Evolutionary conservation across 768 basidiomycete genomes (phyloP), one percentile per base, ranked within the genome.

Genomic region (Omphalotus guepiniiformis): DNA sequence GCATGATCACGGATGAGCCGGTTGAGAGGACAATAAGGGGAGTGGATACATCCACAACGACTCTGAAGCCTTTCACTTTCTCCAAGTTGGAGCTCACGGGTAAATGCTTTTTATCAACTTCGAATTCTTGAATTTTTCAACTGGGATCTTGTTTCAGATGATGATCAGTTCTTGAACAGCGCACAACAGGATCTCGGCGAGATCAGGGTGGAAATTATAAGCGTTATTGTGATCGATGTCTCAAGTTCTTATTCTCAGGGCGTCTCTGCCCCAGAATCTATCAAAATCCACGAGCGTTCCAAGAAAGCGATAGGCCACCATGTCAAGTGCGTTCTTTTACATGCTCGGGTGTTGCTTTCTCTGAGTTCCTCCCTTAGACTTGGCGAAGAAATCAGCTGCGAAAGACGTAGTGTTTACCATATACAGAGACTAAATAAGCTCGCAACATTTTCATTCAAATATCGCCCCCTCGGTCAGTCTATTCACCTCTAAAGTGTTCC

Each of bases 271-370:
- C n/a, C n/a, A n/a, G n/a, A n/a, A 3, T 13, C 35, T 44, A 34
- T 29, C 2, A 44, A 44, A 7, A 18, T 44, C 19, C 42, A 44
- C 16, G 42, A 44, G 21, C 32, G 26, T 13, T 30, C 42, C 5
- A 44, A 44, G 12, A 44, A 44, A 7, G 42, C 42, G 12, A 44
- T 27, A 1, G 42, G 28, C 16, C 42, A 44, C 21, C 32, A 34
- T 32, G 42, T 44, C 4, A 34, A n/a, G 42, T 44, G 18, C 21
- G 35, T 35, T n/a, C n/a, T n/a, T n/a, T 5, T 13, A 12, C 19
- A 13, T 21, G 16, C 44, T 27, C n/a, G 3, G n/a, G 22, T 6
- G 4, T 34, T 13, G 27, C 13, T 15, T 32, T 21, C 18, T 32
- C 16, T n/a, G n/a, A 4, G 15, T 19, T n/a, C n/a, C n/a, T n/a